Conservation (phyloP, 495 filamentous ascomycete genomes). For the Lasiosphaeriaceae sp. region DNA sequence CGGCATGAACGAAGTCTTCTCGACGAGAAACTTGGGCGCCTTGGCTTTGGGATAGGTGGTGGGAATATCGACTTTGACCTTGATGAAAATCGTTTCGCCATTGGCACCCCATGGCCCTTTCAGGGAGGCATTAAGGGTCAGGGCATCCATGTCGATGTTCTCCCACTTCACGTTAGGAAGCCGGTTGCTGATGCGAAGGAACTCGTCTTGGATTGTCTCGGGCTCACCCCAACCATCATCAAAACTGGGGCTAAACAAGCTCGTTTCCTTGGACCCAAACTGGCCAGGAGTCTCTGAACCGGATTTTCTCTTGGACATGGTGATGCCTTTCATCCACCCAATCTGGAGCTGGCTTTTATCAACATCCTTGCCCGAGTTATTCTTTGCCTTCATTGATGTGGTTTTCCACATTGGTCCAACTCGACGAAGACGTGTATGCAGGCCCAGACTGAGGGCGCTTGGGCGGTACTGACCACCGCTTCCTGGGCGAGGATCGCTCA, state of each 20-base stretch:
- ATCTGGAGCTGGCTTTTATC: conserved; percentile 62
- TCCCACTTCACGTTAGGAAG: conserved; percentile 85
- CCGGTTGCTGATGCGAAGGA: conserved; percentile 75
- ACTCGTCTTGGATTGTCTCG: conserved; percentile 82
- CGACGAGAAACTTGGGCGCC: conserved; percentile 63
- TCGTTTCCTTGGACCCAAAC: conserved; percentile 38
- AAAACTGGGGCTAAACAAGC: conserved; percentile 39
- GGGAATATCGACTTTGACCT: conserved; percentile 77
- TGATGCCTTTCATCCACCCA: conserved; percentile 91
- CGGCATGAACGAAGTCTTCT: conserved; percentile 75
- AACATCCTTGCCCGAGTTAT: conserved; percentile 51
- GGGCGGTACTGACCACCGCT: conserved; percentile 35
- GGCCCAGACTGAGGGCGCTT: conserved; percentile 42
- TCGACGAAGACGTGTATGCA: conserved; percentile 40
- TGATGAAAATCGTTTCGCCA: conserved; percentile 67
- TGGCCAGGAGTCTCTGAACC: conserved; percentile 29
- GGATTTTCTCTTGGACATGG: conserved; percentile 61
- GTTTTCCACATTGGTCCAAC: conserved; percentile 40
- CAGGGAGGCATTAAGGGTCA: conserved; percentile 69
- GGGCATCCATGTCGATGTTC: conserved; percentile 72
- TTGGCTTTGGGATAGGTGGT: conserved; percentile 66
- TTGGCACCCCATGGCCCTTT: conserved; percentile 82
- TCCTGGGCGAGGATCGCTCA: conserved; percentile 47
- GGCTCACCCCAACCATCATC: conserved; percentile 65
- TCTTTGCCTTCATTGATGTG: conserved; percentile 62